Evolutionary conservation across 306 rosid species (phyloP).

Genomic region (Malus sylvestris): DNA sequence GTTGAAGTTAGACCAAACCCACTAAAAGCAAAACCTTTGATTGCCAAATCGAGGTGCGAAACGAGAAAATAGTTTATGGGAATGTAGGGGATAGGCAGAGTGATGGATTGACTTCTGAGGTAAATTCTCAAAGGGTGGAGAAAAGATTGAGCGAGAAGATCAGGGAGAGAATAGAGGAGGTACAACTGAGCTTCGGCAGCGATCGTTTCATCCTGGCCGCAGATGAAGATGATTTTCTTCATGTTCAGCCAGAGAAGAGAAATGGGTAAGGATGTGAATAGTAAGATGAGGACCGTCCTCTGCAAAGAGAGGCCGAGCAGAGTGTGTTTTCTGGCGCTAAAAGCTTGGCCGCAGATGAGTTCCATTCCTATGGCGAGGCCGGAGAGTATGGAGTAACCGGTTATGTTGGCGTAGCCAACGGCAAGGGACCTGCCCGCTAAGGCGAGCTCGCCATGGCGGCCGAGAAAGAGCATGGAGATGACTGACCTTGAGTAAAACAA

Average conservation of each 20-base stretch:
- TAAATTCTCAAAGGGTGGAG: slow-evolving; percentile 79
- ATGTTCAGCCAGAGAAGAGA: slow-evolving; percentile 70
- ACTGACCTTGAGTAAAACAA: slow-evolving; percentile 68
- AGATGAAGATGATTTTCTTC: slow-evolving; percentile 49
- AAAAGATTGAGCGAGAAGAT: slow-evolving; percentile 69
- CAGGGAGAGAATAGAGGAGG: slow-evolving; percentile 76
- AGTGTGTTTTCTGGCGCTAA: slow-evolving; percentile 55
- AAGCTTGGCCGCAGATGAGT: slow-evolving; percentile 85
- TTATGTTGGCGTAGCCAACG: slow-evolving; percentile 76
- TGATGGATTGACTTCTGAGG: slow-evolving; percentile 73
- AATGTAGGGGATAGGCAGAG: slow-evolving; percentile 69
- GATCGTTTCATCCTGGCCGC: slow-evolving; percentile 58
- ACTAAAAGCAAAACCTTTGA: slow-evolving; percentile 66
- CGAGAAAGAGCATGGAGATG: slow-evolving; percentile 83
- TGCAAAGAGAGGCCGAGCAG: slow-evolving; percentile 69
- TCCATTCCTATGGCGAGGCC: slow-evolving; percentile 94
- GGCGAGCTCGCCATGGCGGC: slow-evolving; percentile 62
- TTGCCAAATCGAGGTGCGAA: slow-evolving; percentile 41
- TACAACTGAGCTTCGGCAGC: slow-evolving; percentile 53
- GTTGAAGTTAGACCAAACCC: slow-evolving; percentile 75
- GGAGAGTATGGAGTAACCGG: slow-evolving; percentile 83
- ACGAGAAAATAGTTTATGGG: slow-evolving; percentile 71
- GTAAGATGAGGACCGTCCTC: slow-evolving; percentile 52
- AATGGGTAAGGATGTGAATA: slow-evolving; percentile 53
- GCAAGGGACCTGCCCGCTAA: slow-evolving; percentile 83